Base-by-base conservation (phyloP, 2,329 filamentous ascomycete species). In the Fusarium sp. region DNA sequence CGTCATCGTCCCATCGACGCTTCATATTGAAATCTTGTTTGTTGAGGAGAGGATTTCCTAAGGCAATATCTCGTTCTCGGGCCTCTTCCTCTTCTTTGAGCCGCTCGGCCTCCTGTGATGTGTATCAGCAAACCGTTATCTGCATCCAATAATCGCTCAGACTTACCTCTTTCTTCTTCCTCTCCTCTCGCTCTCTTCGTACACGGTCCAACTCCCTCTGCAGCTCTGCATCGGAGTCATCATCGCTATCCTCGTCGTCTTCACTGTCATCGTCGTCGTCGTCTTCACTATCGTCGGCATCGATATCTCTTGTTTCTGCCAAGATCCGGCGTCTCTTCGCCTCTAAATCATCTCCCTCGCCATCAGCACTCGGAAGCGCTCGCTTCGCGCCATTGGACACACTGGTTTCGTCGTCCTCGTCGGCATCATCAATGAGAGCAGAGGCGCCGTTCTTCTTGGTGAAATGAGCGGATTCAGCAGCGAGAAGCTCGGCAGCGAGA, bases 201-300 rank as follows among this genome's bases (percentile, higher is more conserved):
- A 99, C 98, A 82, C 97, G 96, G 80, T 97, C 96, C 51, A 99
- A 84, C 82, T 99, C 96, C 48, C 96, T 90, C 88, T 97, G 94
- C 73, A 99, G 85, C 81, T 97, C 94, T 0, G 94, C 95, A 10
- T 94, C 83, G 39, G 80, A 80, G 41, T 84, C 82, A 28, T 92
- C 90, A 73, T 91, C 91, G 54, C 80, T 84, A 35, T 85, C 84
- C n/a, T 84, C 83, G 24, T 84, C 83, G 6, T 85, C 85, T 30
- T 84, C 82, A 28, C 81, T 82, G 44, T 84, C 90, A 17, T 92
- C 91, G 85, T 60, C 91, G 67, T 60, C 91, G 66, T 87, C 90
- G 50, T 88, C 87, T 50, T 89, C 87, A 59, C 87, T 88, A 50
- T 88, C 89, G 77, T 90, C 88, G 60, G 94, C 95, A 81, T 98